Evolutionary conservation across 257 asterid genomes (phyloP).

Genomic region (Paraleonurus japonicus): DNA sequence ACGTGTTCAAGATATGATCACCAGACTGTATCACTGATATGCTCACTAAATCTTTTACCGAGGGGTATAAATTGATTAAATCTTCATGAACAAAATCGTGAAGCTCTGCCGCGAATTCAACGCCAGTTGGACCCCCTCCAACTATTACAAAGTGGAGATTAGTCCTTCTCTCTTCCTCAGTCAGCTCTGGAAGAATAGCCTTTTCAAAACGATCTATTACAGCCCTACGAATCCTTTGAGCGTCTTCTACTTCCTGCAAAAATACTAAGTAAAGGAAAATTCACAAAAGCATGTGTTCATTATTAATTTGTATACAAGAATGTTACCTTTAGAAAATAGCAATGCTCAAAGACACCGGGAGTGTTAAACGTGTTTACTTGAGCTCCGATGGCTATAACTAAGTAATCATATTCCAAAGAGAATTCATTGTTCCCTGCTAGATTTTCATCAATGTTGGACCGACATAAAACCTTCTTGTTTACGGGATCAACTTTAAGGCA

Average conservation of each 20-base stretch:
- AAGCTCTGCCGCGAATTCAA: constrained; percentile 94
- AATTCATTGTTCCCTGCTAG: constrained; percentile 65
- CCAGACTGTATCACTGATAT: constrained; percentile 87
- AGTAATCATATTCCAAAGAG: constrained; percentile 72
- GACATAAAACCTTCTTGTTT: constrained; percentile 58
- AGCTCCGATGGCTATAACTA: constrained; percentile 83
- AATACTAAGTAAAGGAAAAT: background rate
- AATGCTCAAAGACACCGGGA: constrained; percentile 82
- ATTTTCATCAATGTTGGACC: constrained; percentile 57
- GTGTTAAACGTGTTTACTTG: constrained; percentile 90
- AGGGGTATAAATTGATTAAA: constrained; percentile 67
- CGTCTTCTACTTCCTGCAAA: constrained; percentile 93
- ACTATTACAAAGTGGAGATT: constrained; percentile 92
- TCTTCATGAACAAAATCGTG: constrained; percentile 88
- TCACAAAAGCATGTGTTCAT: background rate
- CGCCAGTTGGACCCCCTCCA: constrained; percentile 98
- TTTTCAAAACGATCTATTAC: constrained; percentile 91
- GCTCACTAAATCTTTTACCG: constrained; percentile 66
- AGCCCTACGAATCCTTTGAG: constrained; percentile 80
- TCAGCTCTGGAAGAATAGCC: constrained; percentile 80
- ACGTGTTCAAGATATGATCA: constrained; percentile 91
- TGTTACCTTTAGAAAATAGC: constrained; percentile 87
- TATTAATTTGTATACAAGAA: background rate
- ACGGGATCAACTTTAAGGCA: constrained; percentile 79
- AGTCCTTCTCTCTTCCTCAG: constrained; percentile 68